Evolutionary conservation across 345 rosid species (phyloP).

Genomic region (Isatis tinctoria): DNA sequence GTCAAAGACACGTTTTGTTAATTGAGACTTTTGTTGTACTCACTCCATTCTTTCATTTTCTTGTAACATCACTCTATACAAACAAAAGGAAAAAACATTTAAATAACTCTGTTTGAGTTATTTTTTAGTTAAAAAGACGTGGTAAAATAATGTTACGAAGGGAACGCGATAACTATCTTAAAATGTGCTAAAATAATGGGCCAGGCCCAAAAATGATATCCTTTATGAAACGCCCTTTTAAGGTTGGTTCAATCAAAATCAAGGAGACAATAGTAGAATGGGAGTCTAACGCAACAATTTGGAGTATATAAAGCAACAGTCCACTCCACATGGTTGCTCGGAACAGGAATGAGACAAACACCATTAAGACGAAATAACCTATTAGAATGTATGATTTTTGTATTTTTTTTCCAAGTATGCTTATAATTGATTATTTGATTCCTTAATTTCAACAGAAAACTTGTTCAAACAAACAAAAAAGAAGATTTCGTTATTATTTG

Average conservation of each 20-base stretch:
- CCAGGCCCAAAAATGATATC: background rate
- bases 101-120: background rate
- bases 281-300: slow-evolving; percentile 7
- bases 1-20: slow-evolving; percentile 21
- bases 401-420: too few species aligned
- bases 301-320: background rate
- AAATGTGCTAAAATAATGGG: background rate
- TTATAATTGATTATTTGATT: too few species aligned
- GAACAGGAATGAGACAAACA: too few species aligned
- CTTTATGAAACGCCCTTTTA: background rate
- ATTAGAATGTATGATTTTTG: too few species aligned
- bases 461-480: too few species aligned
- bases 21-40: slow-evolving; percentile 13
- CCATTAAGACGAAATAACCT: too few species aligned
- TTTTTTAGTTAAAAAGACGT: background rate
- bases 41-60: slow-evolving; percentile 7
- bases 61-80: background rate
- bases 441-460: too few species aligned
- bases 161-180: background rate
- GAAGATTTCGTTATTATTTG: too few species aligned
- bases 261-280: background rate
- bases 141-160: too few species aligned
- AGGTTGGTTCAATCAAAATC: background rate
- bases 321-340: slow-evolving; percentile 4
- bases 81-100: background rate